Evolutionary conservation across 495 filamentous ascomycete species (phyloP).

Genomic region (Venustampulla echinocandica): DNA sequence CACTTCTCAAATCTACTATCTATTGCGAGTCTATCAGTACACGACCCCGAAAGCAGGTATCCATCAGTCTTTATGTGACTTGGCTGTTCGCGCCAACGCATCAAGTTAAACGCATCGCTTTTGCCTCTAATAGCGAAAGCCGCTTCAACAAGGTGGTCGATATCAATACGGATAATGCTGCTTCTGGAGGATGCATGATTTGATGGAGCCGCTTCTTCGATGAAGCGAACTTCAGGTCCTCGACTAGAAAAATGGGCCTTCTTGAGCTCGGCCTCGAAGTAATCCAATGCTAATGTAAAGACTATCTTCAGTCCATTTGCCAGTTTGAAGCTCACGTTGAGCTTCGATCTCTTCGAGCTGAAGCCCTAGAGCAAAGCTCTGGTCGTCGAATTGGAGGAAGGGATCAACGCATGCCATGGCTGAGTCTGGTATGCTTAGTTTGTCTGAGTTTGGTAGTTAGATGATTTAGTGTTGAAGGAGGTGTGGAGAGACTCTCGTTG

Average conservation of each 20-base stretch:
- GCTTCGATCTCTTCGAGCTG: conserved; percentile 17
- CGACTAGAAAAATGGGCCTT: conserved; percentile 12
- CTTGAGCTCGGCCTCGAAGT: conserved; percentile 20
- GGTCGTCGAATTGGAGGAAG: conserved; percentile 13
- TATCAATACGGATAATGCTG: conserved; percentile 1
- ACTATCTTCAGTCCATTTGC: conserved; percentile 19
- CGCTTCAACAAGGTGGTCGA: conserved; percentile 1
- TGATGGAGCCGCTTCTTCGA: conserved; percentile 1
- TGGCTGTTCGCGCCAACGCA: too few relatives aligned
- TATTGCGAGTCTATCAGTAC: too few relatives aligned
- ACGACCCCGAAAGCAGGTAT: too few relatives aligned
- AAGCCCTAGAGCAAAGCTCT: conserved; percentile 19
- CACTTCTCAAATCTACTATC: too few relatives aligned
- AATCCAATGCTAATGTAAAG: conserved; percentile 20
- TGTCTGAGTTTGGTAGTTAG: conserved; percentile 6
- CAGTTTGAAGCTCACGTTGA: conserved; percentile 18
- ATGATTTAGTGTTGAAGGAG: conserved; percentile 4
- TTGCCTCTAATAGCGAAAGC: not conserved
- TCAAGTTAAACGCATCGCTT: not conserved
- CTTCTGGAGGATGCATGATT: conserved; percentile 1
- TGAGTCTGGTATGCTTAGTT: conserved; percentile 8
- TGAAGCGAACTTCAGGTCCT: conserved; percentile 19
- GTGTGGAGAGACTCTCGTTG: conserved; percentile 2
- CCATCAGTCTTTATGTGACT: too few relatives aligned
- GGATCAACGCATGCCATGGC: conserved; percentile 12